Base-by-base conservation (phyloP, 352 stramenopile genomes). In the Globisporangium acanthophoron region DNA sequence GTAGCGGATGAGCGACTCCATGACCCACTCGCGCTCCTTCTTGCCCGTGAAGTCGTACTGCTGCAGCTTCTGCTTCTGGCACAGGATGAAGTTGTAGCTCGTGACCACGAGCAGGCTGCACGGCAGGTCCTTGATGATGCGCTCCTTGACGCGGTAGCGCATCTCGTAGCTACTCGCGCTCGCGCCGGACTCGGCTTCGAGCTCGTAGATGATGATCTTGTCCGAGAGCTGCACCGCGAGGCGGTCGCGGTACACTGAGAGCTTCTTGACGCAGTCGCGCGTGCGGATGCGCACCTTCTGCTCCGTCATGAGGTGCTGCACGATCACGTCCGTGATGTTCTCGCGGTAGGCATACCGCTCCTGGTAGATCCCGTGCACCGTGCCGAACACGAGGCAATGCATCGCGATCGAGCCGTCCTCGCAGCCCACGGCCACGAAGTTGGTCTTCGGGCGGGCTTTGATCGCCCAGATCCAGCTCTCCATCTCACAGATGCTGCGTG, bases 261-360 rank as follows among this genome's bases (percentile, higher is more conserved):
- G 85, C 65, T 97, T 96, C 67, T 96, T 94, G 62, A 98, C 91
- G 59, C 92, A 96, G 66, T 98, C 94, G n/a, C 88, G 78, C 5
- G 84, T 97, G 69, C 97, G 97, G 68, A 98, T 98, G 49, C 87
- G 80, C 53, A 97, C 92, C 64, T 98, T 97, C 62, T 98, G 88
- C 65, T 98, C 92, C 18, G 89, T 97, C 69, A 97, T 86, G 35
- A 98, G 72, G 66, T 98, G 92, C 76, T 98, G 91, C 18, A 98
- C 89, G 62, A 98, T 95, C 52, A 98, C 92, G 63, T 98, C 93
- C 13, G 92, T 98, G 55, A 98, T 88, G 59, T 96, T 88, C 64
- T 98, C 92, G 4, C 90, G 84, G 65, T 97, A 98, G 11, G 92
- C 92, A 58, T 97, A 98, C 2, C 94, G 83, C 55, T 98, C 94